phyloP scores from a whole-genome alignment of 1,284 basidiomycete genomes.

The Omphalotus olearius region DNA sequence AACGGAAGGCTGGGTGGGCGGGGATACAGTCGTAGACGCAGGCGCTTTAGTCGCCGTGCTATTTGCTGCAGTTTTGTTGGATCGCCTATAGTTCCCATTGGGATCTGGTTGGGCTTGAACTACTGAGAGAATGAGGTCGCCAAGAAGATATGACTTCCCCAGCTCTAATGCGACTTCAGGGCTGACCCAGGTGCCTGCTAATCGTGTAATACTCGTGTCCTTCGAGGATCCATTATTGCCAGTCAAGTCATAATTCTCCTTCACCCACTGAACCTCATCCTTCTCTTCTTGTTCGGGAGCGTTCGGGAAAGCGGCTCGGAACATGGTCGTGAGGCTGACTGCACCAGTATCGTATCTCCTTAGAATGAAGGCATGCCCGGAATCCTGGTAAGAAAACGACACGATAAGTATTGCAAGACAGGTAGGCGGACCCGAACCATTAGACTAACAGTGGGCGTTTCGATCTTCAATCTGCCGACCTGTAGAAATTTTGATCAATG shows the following conservation, averaged over 20 bases:
- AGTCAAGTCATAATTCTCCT: constrained; percentile 71
- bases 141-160: constrained; percentile 59
- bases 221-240: constrained; percentile 81
- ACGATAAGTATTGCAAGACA: constrained; percentile 18
- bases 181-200: constrained; percentile 90
- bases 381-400: constrained; percentile 40
- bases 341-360: constrained; percentile 95
- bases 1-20: constrained; percentile 18
- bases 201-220: constrained; percentile 56
- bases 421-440: constrained; percentile 4
- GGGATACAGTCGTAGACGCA: constrained; percentile 24
- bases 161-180: constrained; percentile 71
- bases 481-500: constrained; percentile 25
- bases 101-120: constrained; percentile 78
- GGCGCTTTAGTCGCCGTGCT: constrained; percentile 18
- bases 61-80: constrained; percentile 30
- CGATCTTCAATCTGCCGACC: constrained; percentile 90
- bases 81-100: constrained; percentile 69
- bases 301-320: constrained; percentile 91
- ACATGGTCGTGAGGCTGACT: constrained; percentile 96
- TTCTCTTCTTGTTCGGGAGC: constrained; percentile 80
- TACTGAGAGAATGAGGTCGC: constrained; percentile 59
- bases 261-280: constrained; percentile 83
- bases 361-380: constrained; percentile 89
- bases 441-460: constrained; percentile 68